Base-by-base conservation (phyloP, 352 stramenopile species). In the Plasmopara muralis region DNA sequence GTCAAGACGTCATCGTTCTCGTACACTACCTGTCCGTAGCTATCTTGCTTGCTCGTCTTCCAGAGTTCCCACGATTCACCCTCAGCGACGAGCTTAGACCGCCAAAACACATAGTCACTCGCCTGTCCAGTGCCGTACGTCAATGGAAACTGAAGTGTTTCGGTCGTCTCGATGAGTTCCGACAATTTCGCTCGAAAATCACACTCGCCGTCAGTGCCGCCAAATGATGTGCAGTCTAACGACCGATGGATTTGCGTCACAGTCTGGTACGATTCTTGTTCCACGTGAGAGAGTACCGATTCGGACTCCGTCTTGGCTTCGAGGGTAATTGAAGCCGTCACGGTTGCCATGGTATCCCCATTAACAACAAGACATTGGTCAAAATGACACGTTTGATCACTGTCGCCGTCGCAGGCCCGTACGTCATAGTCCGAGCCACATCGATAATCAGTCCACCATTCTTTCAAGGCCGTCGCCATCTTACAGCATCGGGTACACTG, bases 361-460 rank as follows among this genome's bases (percentile, higher is more conserved):
- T 70, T 66, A 30, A 84, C 57, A 3, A 68, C 56, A 3, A 91
- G 58, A 33, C 80, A 91, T 44, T 91, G 80, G 40, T 73, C 53
- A 18, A 83, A 63, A 1, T 34, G 16, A 45, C 77, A 87, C 1
- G 33, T 55, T 31, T 76, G 41, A 33, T 38, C 41, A 0, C 50
- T 44, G 33, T 70, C 55, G 8, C 78, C 75, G 0, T 69, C 54
- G 10, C 75, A 87, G 4, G 43, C 48, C 14, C 62, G 50, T 0
- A 62, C 47, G 14, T 81, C 76, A 31, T 78, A 82, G 39, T 77
- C 65, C 15, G 55, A 65, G 20, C 61, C 62, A 39, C 80, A 91
- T 37, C 61, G 71, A 60, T 83, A 91, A 53, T 86, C 64, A n/a
- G 62, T 67, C 75, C 74, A 88, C 41, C 58, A 71, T 51, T 91